Conservation (phyloP, 495 filamentous ascomycete genomes). For the Talaromyces liani region DNA sequence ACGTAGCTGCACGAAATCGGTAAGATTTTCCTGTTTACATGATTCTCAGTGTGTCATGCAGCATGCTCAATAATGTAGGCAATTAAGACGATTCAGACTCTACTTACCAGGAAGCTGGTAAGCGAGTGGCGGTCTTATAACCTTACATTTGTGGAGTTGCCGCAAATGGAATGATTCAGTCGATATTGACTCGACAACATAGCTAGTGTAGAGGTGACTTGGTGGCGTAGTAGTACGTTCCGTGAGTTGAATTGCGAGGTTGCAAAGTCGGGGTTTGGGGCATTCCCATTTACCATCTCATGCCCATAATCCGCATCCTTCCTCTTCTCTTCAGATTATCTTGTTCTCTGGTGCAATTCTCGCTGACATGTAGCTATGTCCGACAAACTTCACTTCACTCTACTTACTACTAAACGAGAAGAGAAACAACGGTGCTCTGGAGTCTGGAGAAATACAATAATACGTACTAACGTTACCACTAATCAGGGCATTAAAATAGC, state of each 20-base stretch:
- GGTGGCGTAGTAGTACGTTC: neutral
- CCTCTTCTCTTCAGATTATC: neutral
- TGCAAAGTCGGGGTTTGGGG: neutral
- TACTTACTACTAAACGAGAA: neutral
- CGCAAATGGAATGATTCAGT: too few species aligned
- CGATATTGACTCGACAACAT: too few species aligned
- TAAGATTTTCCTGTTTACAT: neutral
- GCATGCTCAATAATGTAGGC: neutral
- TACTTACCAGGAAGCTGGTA: neutral
- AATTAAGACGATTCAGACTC: neutral
- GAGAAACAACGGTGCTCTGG: neutral
- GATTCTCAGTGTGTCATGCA: neutral
- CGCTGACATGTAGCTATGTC: neutral
- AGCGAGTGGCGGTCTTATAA: too few species aligned
- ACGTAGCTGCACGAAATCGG: neutral
- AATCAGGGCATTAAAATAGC: neutral
- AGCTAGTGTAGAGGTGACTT: too few species aligned
- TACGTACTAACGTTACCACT: neutral
- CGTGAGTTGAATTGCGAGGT: neutral
- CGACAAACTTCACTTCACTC: neutral
- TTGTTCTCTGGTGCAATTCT: neutral
- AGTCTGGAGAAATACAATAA: neutral
- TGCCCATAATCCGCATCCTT: neutral
- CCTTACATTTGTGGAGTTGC: too few species aligned
- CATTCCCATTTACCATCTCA: neutral